phyloP scores from a whole-genome alignment of 164 flowering plant species.

The Stephania yunnanensis region DNA sequence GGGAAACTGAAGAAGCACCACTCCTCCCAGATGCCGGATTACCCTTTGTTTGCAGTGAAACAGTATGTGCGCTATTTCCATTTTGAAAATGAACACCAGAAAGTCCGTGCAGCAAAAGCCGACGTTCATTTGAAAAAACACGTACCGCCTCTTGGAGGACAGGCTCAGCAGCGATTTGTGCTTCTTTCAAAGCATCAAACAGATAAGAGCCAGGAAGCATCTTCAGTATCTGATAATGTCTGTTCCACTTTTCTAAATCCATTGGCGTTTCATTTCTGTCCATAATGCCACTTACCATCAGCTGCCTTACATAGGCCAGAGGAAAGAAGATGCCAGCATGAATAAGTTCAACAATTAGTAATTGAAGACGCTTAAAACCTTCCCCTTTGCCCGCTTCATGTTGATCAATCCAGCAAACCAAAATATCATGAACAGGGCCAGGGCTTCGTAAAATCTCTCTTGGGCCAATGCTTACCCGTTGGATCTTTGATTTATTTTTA shows the following conservation, averaged over 20 bases:
- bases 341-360: slow-evolving; percentile 68
- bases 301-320: slow-evolving; percentile 84
- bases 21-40: slow-evolving; percentile 24
- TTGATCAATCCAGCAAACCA: slow-evolving; percentile 98
- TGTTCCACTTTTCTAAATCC: slow-evolving; percentile 45
- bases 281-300: slow-evolving; percentile 83
- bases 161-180: slow-evolving; percentile 35
- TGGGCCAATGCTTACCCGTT: slow-evolving; percentile 21
- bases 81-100: slow-evolving; percentile 15
- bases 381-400: slow-evolving; percentile 67
- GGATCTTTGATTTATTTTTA: slow-evolving; percentile 23
- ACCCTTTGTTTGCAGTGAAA: slow-evolving; percentile 25
- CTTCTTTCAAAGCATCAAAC: slow-evolving; percentile 56
- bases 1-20: slow-evolving; percentile 23
- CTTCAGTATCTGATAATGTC: slow-evolving; percentile 72
- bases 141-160: slow-evolving; percentile 43
- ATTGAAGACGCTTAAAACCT: slow-evolving; percentile 65
- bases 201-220: slow-evolving; percentile 65
- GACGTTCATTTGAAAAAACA: slow-evolving; percentile 83
- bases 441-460: slow-evolving; percentile 63
- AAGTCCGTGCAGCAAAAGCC: slow-evolving; percentile 58
- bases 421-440: slow-evolving; percentile 80
- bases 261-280: slow-evolving; percentile 39
- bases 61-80: slow-evolving; percentile 9
- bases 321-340: slow-evolving; percentile 82